Percentiles rank a stretch among this genome's conserved stretches.
phyloP scores from a whole-genome alignment of 768 basidiomycete species.

The Fibroporia radiculosa region DNA sequence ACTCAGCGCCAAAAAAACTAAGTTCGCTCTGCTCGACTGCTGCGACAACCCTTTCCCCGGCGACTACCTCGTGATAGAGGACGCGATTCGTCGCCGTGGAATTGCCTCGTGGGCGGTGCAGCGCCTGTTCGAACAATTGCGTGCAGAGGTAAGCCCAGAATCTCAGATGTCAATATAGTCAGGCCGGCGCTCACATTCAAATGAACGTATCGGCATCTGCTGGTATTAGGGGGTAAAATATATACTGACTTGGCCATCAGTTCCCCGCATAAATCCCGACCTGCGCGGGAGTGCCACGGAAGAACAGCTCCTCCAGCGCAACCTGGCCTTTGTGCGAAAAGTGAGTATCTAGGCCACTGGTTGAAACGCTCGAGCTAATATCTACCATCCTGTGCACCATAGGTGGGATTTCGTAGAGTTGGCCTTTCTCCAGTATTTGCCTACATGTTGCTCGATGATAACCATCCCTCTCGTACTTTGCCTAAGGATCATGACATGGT shows the following conservation, averaged over 20 bases:
- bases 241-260: background rate
- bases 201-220: no score
- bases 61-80: background rate
- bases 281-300: background rate
- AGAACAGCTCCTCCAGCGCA: background rate
- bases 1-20: background rate
- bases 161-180: no score
- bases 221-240: background rate
- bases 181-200: no score
- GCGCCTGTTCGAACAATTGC: background rate
- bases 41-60: background rate
- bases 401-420: constrained; percentile 1
- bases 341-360: background rate
- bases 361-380: background rate
- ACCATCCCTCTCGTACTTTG: constrained; percentile 1
- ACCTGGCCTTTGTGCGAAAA: constrained; percentile 2
- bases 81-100: background rate
- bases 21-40: constrained; percentile 2
- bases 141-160: background rate
- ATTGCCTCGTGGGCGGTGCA: background rate
- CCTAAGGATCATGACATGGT: background rate
- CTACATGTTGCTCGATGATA: background rate
- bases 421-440: constrained; percentile 4
- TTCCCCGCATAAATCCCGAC: background rate
- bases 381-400: background rate